A percentile compares a stretch with the other conserved stretches of the same genome.
Evolutionary conservation across 352 stramenopile species (phyloP).

Genomic region (Globisporangium abappressorium): DNA sequence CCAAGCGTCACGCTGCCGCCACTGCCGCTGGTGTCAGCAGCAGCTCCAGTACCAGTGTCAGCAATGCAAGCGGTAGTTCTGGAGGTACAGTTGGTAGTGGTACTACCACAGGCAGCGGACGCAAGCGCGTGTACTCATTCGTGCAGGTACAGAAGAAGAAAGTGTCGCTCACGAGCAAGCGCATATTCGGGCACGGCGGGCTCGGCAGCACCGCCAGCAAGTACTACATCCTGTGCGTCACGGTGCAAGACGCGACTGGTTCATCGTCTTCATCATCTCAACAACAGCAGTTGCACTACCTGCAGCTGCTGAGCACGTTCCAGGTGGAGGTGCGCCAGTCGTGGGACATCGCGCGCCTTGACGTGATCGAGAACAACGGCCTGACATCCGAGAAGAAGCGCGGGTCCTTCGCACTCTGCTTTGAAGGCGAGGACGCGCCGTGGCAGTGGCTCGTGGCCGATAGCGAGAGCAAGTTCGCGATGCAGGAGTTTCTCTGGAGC

Average conservation of each 20-base stretch:
- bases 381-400: slow-evolving; percentile 47
- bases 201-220: slow-evolving; percentile 30
- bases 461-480: slow-evolving; percentile 38
- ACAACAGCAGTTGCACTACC: slow-evolving; percentile 46
- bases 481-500: slow-evolving; percentile 77
- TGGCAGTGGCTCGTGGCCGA: slow-evolving; percentile 65
- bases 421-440: slow-evolving; percentile 38
- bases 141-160: slow-evolving; percentile 71
- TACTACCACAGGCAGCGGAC: not conserved
- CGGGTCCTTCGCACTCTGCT: slow-evolving; percentile 54
- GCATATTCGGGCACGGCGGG: slow-evolving; percentile 36
- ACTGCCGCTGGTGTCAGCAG: slow-evolving; percentile 2
- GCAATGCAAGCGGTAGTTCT: not conserved
- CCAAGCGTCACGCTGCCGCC: slow-evolving; percentile 21
- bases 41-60: not conserved
- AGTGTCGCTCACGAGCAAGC: slow-evolving; percentile 44
- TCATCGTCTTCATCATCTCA: not conserved
- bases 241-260: slow-evolving; percentile 36
- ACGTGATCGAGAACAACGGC: slow-evolving; percentile 60
- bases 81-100: not conserved
- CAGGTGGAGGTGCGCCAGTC: slow-evolving; percentile 61
- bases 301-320: slow-evolving; percentile 64
- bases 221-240: slow-evolving; percentile 70
- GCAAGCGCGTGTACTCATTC: slow-evolving; percentile 56
- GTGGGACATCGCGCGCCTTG: slow-evolving; percentile 51